A percentile compares a stretch with the other conserved stretches of the same genome.
phyloP scores from a whole-genome alignment of 768 basidiomycete species.

The Pisolithus tinctorius region DNA sequence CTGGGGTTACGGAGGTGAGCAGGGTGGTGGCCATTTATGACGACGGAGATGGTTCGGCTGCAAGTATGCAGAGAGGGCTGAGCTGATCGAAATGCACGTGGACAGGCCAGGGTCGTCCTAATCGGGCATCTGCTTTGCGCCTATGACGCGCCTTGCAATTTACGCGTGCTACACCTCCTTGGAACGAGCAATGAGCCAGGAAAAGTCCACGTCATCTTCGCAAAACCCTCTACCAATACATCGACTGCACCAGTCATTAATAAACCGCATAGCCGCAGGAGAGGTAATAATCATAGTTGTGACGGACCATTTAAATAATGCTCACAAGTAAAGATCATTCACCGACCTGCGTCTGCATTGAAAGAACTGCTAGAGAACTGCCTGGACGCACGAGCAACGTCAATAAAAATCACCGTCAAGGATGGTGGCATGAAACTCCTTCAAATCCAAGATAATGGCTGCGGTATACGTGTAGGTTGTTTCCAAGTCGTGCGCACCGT shows the following conservation, averaged over 20 bases:
- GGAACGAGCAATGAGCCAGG: conserved; percentile 14
- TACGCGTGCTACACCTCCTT: not conserved
- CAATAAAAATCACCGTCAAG: conserved; percentile 82
- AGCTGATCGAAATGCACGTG: too few species aligned
- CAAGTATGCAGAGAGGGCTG: not conserved
- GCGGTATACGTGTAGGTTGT: conserved; percentile 76
- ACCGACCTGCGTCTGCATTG: conserved; percentile 87
- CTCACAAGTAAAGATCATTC: conserved; percentile 56
- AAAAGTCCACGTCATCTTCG: conserved; percentile 12
- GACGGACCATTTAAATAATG: not conserved
- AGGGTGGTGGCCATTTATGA: conserved; percentile 5
- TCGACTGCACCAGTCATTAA: conserved; percentile 73
- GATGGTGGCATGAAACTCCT: conserved; percentile 94
- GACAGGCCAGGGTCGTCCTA: too few species aligned
- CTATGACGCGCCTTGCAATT: too few species aligned
- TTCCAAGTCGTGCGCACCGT: not conserved
- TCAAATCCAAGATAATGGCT: conserved; percentile 96
- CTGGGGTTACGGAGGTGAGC: conserved; percentile 1
- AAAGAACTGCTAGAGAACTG: conserved; percentile 95
- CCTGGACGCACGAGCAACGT: conserved; percentile 87
- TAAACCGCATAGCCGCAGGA: conserved; percentile 88
- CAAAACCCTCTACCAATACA: conserved; percentile 59
- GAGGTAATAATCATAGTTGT: conserved; percentile 33
- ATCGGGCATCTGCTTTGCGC: too few species aligned
- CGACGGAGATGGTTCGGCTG: not conserved